Conservation (phyloP, 345 rosid genomes). For the Acer yangbiense region DNA sequence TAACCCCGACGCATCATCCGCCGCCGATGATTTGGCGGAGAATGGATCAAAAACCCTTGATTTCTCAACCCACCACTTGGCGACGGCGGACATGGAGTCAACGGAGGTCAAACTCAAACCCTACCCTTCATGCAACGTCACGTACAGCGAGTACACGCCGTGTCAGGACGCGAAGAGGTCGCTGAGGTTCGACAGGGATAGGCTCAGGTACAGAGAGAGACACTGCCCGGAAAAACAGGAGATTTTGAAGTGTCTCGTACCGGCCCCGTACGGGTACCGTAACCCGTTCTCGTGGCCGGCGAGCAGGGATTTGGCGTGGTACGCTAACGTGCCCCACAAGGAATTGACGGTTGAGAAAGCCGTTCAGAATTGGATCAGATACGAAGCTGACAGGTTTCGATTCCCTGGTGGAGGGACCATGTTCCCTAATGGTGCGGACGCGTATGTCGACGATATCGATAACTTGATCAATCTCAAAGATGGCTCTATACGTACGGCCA, state of each 20-base stretch:
- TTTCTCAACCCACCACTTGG: conserved; percentile 36
- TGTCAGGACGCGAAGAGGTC: conserved; percentile 47
- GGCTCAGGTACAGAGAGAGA: conserved; percentile 58
- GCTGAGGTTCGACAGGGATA: conserved; percentile 28
- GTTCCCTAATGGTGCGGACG: conserved; percentile 69
- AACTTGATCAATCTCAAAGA: conserved; percentile 52
- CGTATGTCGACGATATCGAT: conserved; percentile 59
- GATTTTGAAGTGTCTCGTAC: conserved; percentile 52
- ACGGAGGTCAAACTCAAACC: not conserved
- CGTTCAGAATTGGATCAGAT: conserved; percentile 64
- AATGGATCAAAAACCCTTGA: conserved; percentile 22
- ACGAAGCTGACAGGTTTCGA: conserved; percentile 49
- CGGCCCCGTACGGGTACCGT: conserved; percentile 56
- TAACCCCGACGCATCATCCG: not conserved
- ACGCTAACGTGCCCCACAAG: conserved; percentile 71
- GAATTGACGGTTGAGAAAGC: conserved; percentile 71
- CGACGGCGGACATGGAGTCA: conserved; percentile 8
- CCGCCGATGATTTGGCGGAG: not conserved
- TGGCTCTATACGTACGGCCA: conserved; percentile 64
- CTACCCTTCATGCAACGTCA: conserved; percentile 33
- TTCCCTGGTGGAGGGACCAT: conserved; percentile 82
- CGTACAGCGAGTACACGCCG: conserved; percentile 48
- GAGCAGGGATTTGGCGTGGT: conserved; percentile 61
- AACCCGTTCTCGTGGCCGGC: conserved; percentile 60
- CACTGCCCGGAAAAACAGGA: conserved; percentile 55